Conservation (phyloP, 495 filamentous ascomycete species). For the Aspergillus kassunensis region DNA sequence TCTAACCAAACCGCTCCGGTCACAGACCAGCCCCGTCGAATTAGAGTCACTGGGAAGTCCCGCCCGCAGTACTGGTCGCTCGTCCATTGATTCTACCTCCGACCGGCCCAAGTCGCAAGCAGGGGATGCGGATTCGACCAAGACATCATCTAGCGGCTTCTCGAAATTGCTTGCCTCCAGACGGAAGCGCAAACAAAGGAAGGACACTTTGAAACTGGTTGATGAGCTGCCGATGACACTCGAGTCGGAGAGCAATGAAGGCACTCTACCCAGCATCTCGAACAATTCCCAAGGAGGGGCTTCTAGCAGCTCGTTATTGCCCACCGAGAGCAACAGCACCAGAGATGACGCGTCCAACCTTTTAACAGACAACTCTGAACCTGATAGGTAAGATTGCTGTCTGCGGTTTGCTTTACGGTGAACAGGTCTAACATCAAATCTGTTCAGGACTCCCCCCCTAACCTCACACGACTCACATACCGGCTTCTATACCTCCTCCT, state of each 20-base stretch:
- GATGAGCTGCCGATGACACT: constrained; percentile 24
- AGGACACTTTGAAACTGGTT: constrained; percentile 27
- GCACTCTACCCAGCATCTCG: constrained; percentile 1
- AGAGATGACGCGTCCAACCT: constrained; percentile 48
- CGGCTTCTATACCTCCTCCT: constrained; percentile 77
- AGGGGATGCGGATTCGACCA: constrained; percentile 36
- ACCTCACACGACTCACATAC: constrained; percentile 72
- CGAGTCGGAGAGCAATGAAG: constrained; percentile 19
- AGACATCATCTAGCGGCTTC: constrained; percentile 40
- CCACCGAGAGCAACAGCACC: constrained; percentile 21
- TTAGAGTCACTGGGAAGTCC: constrained; percentile 33
- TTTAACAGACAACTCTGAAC: constrained; percentile 66
- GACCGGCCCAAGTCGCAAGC: constrained; percentile 44
- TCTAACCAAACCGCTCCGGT: constrained; percentile 26
- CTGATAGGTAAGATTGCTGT: constrained; percentile 60
- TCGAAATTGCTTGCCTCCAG: constrained; percentile 52
- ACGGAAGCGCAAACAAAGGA: constrained; percentile 42
- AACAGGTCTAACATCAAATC: constrained; percentile 15
- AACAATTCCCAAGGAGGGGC: constrained; percentile 22
- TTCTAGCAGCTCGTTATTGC: constrained; percentile 27
- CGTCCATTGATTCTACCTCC: constrained; percentile 38
- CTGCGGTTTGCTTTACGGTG: neutral
- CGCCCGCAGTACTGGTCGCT: constrained; percentile 39
- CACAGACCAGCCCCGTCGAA: constrained; percentile 31
- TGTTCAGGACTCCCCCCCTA: constrained; percentile 54